Conservation (phyloP, 768 basidiomycete genomes). For the Serpula lacrymans region DNA sequence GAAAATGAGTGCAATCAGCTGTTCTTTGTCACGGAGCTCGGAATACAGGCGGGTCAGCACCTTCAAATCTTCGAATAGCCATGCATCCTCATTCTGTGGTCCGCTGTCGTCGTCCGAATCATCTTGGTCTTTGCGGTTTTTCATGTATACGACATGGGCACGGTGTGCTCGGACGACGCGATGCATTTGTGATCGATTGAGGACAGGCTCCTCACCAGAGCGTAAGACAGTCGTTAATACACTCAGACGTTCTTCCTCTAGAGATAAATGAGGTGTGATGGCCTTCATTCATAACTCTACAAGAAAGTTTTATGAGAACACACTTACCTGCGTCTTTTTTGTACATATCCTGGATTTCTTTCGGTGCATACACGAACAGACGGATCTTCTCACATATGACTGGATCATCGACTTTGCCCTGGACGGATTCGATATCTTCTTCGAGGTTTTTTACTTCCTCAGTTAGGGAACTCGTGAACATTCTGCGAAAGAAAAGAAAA, state of each 20-base stretch:
- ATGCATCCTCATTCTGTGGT: conserved; percentile 91
- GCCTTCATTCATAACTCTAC: not conserved
- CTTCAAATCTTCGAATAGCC: conserved; percentile 91
- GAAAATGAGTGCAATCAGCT: conserved; percentile 89
- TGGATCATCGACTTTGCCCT: conserved; percentile 86
- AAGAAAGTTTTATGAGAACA: not conserved
- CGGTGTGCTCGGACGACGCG: conserved; percentile 74
- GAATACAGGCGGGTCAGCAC: conserved; percentile 78
- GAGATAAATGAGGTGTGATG: conserved; percentile 33
- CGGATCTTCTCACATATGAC: conserved; percentile 85
- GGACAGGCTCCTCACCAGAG: conserved; percentile 67
- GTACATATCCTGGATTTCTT: conserved; percentile 82
- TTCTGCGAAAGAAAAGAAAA: conserved; percentile 43
- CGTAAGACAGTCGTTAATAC: conserved; percentile 78
- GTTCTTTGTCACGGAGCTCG: conserved; percentile 81
- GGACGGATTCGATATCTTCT: conserved; percentile 85
- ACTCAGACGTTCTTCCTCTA: conserved; percentile 70
- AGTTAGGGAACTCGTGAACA: conserved; percentile 90
- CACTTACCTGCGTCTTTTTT: conserved; percentile 76
- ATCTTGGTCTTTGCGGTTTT: conserved; percentile 50
- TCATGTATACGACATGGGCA: conserved; percentile 75
- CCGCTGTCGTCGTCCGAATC: conserved; percentile 95
- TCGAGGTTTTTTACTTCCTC: conserved; percentile 86
- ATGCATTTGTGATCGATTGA: conserved; percentile 77
- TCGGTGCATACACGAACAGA: conserved; percentile 81